Evolutionary conservation across 148 eudicot species (phyloP), one percentile per base, ranked within the genome.

Genomic region (Rhododendron griersonianum): DNA sequence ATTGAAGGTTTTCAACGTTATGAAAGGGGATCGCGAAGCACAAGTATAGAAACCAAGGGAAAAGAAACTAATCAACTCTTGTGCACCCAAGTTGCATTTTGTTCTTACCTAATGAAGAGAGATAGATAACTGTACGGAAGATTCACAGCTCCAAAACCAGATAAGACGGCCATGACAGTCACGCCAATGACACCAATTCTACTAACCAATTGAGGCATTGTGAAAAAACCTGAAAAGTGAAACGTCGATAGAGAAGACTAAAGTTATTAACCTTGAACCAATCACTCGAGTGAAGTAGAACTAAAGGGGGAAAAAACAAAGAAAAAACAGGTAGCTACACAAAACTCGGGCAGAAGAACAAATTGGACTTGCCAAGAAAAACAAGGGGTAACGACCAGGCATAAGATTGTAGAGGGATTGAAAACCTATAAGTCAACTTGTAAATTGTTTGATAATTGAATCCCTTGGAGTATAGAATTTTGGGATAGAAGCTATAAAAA

Each of bases 131-230:
- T 95, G 89, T 97, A 97, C 11, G 99, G 99, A 90, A 97, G 90
- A 91, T 97, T 97, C 77, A 97, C 98, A 87, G 99, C 99, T 87
- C 98, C 99, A 92, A 96, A 96, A 69, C 99, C 98, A 89, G 99
- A 97, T 67, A 97, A 88, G 84, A 97, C 95, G 76, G 99, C 98
- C 99, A 97, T 95, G 65, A 97, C 96, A 15, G 98, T 95, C 85
- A 97, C 98, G 53, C 99, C 99, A 93, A 97, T 95, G 47, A 97
- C 99, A 51, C 98, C 98, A 84, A 97, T 95, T 93, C 99, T 94
- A 91, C 99, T 97, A 76, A 97, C 99, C 90, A 97, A 90, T 88
- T 97, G 99, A 89, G 99, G 91, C 88, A 94, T 97, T 81, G 98
- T 95, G 88, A 97, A 97, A 89, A 97, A 97, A 47, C 99, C 99